Base-by-base conservation (phyloP, 768 basidiomycete species). In the Termitomyces sp. region DNA sequence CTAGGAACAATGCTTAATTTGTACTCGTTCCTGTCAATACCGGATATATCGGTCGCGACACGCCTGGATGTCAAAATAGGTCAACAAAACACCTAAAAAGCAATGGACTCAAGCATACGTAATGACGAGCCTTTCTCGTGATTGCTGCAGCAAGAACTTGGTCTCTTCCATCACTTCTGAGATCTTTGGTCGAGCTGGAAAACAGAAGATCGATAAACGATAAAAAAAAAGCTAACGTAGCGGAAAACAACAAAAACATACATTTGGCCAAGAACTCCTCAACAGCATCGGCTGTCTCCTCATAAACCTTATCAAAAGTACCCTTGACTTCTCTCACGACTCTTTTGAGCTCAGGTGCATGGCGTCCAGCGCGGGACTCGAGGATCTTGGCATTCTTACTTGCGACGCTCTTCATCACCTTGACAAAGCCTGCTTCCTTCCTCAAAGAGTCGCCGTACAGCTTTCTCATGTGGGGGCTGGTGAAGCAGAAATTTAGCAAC, bases 381-480 rank as follows among this genome's bases (percentile, higher is more conserved):
- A 96, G 69, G 7, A 89, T 78, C 31, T 82, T 81, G 0, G 86
- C 91, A 61, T 93, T 92, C 75, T 87, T 88, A 68, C 81, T 86
- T 4, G 95, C 95, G 11, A 95, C 93, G 59, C 81, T 91, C 74
- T 95, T 95, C 72, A 99, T 88, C n/a, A 98, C 95, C 76, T 98
- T 97, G 65, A 96, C 93, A 63, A 98, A 91, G 54, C 97, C 97
- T 1, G 95, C 96, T 59, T 98, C 96, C 73, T 95, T 93, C 62
- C 97, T 87, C 13, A 99, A 77, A 15, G 90, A 87, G 67, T 95
- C 86, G 3, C 97, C 96, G 71, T 99, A 99, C 20, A 98, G 79
- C 69, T 93, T 94, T 61, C 84, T 86, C 97, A 98, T 98, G 73
- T 98, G 97, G n/a, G 97, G 97, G 65, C 96, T 98, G 56, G 47